Evolutionary conservation across 306 rosid genomes (phyloP).

Genomic region (Medicago lupulina): DNA sequence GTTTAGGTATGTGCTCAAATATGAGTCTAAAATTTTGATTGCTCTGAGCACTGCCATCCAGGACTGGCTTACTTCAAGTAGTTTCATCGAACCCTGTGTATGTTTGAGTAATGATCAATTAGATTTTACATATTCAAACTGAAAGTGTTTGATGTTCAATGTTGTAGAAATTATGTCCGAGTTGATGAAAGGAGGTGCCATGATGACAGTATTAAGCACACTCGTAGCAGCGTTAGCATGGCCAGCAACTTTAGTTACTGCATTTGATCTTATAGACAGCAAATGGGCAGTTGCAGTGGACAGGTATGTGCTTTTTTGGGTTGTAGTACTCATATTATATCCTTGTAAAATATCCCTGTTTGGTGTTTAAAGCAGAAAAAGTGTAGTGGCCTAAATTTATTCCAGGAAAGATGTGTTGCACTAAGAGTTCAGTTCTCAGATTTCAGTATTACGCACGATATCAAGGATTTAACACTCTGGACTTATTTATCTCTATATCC

Average conservation of each 20-base stretch:
- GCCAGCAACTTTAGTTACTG: slow-evolving; percentile 65
- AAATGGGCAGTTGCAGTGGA: slow-evolving; percentile 73
- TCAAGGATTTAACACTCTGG: background rate
- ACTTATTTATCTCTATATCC: slow-evolving; percentile 2
- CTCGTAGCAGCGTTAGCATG: slow-evolving; percentile 66
- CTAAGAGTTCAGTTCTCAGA: slow-evolving; percentile 20
- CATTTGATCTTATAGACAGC: slow-evolving; percentile 72
- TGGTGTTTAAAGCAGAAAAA: slow-evolving; percentile 13
- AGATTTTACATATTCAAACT: slow-evolving; percentile 37
- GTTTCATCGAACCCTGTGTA: slow-evolving; percentile 34
- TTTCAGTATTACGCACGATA: slow-evolving; percentile 10
- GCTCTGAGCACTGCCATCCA: slow-evolving; percentile 68
- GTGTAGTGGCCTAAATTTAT: slow-evolving; percentile 30
- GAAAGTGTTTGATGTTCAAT: slow-evolving; percentile 32
- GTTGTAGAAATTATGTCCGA: slow-evolving; percentile 48
- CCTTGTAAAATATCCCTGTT: slow-evolving; percentile 10
- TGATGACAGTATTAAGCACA: slow-evolving; percentile 66
- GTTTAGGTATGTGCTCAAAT: slow-evolving; percentile 63
- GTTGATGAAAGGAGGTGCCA: slow-evolving; percentile 73
- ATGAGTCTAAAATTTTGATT: slow-evolving; percentile 62
- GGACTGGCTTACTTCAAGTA: slow-evolving; percentile 74
- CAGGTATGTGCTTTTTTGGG: slow-evolving; percentile 52
- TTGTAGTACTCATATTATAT: slow-evolving; percentile 32
- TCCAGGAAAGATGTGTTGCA: slow-evolving; percentile 14
- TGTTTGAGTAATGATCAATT: slow-evolving; percentile 21